These are phyloP conservation scores for Blastocystis sp. DNA, from an alignment of 352 stramenopile species.

Conservation along the genomic window DNA sequence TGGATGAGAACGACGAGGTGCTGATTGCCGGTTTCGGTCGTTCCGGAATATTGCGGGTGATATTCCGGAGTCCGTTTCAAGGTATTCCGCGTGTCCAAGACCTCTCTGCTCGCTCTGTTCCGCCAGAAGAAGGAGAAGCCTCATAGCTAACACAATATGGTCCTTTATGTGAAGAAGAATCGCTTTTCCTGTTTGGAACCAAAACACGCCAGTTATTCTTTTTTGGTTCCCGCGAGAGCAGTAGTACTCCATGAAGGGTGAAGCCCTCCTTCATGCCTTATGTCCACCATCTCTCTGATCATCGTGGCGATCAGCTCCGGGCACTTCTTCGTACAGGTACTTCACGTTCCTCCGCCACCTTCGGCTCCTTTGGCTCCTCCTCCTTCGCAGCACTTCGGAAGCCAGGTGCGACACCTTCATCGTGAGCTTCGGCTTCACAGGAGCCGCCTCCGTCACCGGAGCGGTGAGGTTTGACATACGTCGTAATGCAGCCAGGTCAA, in stretches of 20 bases:
- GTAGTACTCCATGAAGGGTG: conserved; percentile 34
- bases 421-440: not conserved
- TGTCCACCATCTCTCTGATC: conserved; percentile 6
- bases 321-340: conserved; percentile 26
- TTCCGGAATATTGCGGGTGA: conserved; percentile 97
- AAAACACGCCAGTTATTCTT: conserved; percentile 19
- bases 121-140: conserved; percentile 99
- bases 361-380: not conserved
- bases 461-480: not conserved
- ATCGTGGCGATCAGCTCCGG: conserved; percentile 32
- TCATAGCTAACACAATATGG: conserved; percentile 82
- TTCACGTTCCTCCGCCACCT: not conserved
- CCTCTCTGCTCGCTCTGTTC: conserved; percentile 93
- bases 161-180: conserved; percentile 47
- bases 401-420: not conserved
- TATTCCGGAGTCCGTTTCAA: conserved; percentile 99
- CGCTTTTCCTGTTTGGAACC: conserved; percentile 8
- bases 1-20: conserved; percentile 89
- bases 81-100: conserved; percentile 75
- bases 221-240: not conserved
- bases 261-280: conserved; percentile 10
- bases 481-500: not conserved
- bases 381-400: not conserved
- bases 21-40: conserved; percentile 99
- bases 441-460: not conserved